Percentiles rank a stretch among this genome's conserved stretches.
Evolutionary conservation across 1,284 basidiomycete genomes (phyloP).

Genomic region (Trametes versicolor): DNA sequence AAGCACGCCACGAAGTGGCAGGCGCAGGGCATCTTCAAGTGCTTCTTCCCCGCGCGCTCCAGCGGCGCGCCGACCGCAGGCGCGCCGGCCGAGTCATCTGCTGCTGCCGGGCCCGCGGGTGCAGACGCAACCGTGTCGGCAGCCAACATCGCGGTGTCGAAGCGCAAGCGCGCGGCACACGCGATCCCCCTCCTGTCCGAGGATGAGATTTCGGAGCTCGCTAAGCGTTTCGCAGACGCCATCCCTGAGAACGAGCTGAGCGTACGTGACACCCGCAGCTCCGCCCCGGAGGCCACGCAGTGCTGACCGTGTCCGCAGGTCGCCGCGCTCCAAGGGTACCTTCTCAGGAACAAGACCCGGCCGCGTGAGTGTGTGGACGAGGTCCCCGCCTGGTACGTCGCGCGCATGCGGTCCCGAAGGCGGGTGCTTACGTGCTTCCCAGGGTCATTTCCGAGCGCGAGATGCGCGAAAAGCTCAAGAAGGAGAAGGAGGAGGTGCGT

Average conservation of each 20-base stretch:
- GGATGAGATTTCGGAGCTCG: slow-evolving; percentile 75
- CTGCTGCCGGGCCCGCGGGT: slow-evolving; percentile 34
- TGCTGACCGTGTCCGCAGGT: slow-evolving; percentile 56
- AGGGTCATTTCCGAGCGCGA: slow-evolving; percentile 81
- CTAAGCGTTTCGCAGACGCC: slow-evolving; percentile 78
- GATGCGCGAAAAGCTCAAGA: slow-evolving; percentile 82
- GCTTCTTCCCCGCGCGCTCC: slow-evolving; percentile 82
- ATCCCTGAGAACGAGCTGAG: slow-evolving; percentile 87
- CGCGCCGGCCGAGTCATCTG: slow-evolving; percentile 6
- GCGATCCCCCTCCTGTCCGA: slow-evolving; percentile 76
- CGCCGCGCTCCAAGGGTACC: slow-evolving; percentile 84
- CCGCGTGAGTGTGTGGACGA: slow-evolving; percentile 84
- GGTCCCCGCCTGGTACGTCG: slow-evolving; percentile 67
- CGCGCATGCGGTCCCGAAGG: slow-evolving; percentile 9
- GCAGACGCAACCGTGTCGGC: slow-evolving; percentile 60
- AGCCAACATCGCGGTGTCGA: slow-evolving; percentile 72
- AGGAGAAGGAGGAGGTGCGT: slow-evolving; percentile 81
- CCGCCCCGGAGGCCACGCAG: slow-evolving; percentile 6
- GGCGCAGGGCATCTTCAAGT: slow-evolving; percentile 90
- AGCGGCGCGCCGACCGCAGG: slow-evolving; percentile 7
- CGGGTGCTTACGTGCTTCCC: slow-evolving; percentile 25
- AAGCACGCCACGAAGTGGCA: slow-evolving; percentile 88
- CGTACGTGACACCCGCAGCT: slow-evolving; percentile 53
- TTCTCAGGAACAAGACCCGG: slow-evolving; percentile 85
- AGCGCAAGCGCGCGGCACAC: slow-evolving; percentile 65